These are phyloP conservation scores for Hebeloma cylindrosporum DNA, from an alignment of 768 basidiomycete genomes.

Conservation along the genomic window DNA sequence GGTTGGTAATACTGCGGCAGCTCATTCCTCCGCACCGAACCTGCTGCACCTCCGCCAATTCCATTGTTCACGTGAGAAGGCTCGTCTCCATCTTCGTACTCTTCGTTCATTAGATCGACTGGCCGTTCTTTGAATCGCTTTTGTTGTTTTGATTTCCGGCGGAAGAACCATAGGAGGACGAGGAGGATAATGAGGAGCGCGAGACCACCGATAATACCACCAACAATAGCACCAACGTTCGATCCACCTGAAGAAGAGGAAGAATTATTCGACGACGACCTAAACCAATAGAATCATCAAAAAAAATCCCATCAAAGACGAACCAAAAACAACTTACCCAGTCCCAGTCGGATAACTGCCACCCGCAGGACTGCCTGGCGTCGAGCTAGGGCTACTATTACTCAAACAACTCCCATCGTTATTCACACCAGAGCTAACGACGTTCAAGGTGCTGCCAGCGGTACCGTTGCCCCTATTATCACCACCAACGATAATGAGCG, in stretches of 20 bases:
- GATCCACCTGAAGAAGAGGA: conserved; percentile 19
- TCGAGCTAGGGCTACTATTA: conserved; percentile 68
- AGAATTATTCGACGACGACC: neutral
- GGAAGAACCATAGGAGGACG: conserved; percentile 48
- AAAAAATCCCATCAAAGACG: too few relatives aligned
- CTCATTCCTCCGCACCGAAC: conserved; percentile 35
- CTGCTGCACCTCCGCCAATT: neutral
- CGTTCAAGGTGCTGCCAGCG: conserved; percentile 61
- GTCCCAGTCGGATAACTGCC: conserved; percentile 64
- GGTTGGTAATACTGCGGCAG: conserved; percentile 73
- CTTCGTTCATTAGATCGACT: conserved; percentile 65
- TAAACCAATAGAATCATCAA: neutral
- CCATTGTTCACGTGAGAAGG: conserved; percentile 16
- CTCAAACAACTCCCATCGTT: conserved; percentile 57
- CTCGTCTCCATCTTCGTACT: conserved; percentile 53
- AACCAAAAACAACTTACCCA: conserved; percentile 7
- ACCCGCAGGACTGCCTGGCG: conserved; percentile 73
- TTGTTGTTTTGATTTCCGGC: conserved; percentile 42
- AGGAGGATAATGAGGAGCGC: conserved; percentile 42
- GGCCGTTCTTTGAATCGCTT: conserved; percentile 53
- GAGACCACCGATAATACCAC: conserved; percentile 59
- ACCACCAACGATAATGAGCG: conserved; percentile 64
- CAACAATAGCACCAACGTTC: conserved; percentile 52
- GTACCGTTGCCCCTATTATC: conserved; percentile 66
- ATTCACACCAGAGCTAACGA: conserved; percentile 51